Percentiles rank a stretch among this genome's conserved stretches.
phyloP scores from a whole-genome alignment of 2,329 filamentous ascomycete genomes.

The Kalmusia sp. region DNA sequence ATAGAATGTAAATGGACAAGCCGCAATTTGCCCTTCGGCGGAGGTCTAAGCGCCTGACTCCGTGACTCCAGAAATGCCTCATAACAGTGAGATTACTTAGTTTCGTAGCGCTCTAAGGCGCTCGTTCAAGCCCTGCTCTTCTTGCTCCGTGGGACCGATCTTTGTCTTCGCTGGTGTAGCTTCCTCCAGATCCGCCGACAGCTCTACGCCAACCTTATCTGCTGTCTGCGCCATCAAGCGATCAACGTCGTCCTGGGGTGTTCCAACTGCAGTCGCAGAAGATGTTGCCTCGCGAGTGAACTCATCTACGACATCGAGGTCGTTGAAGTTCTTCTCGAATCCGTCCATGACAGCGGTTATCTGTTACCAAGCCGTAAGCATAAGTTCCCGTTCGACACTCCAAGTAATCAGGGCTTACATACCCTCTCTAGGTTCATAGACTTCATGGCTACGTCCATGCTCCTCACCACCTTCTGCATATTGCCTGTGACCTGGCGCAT shows the following conservation, averaged over 20 bases:
- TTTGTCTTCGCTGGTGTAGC: conserved; percentile 64
- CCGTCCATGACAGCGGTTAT: conserved; percentile 72
- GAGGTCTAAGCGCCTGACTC: conserved; percentile 3
- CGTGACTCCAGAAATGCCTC: conserved; percentile 7
- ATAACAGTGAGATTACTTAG: conserved; percentile 15
- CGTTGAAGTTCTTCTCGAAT: conserved; percentile 65
- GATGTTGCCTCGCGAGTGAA: conserved; percentile 89
- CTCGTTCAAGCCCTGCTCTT: conserved; percentile 76
- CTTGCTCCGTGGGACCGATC: conserved; percentile 75
- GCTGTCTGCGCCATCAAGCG: conserved; percentile 84
- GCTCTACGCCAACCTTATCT: conserved; percentile 85
- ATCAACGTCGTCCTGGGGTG: conserved; percentile 84
- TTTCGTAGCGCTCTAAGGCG: conserved; percentile 62
- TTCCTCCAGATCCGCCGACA: conserved; percentile 74
- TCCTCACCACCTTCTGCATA: conserved; percentile 68
- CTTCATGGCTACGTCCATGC: conserved; percentile 69
- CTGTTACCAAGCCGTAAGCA: conserved; percentile 40
- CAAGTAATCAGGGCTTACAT: conserved; percentile 17
- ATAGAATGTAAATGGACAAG: neutral
- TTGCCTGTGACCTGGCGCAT: conserved; percentile 67
- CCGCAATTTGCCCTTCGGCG: neutral
- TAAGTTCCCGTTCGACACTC: neutral
- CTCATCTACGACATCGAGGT: conserved; percentile 60
- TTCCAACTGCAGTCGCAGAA: conserved; percentile 76
- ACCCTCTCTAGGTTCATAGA: conserved; percentile 69